A percentile compares a stretch with the other conserved stretches of the same genome.
Evolutionary conservation across 2,329 filamentous ascomycete genomes (phyloP).

Genomic region (Ploettnerulaceae sp.): DNA sequence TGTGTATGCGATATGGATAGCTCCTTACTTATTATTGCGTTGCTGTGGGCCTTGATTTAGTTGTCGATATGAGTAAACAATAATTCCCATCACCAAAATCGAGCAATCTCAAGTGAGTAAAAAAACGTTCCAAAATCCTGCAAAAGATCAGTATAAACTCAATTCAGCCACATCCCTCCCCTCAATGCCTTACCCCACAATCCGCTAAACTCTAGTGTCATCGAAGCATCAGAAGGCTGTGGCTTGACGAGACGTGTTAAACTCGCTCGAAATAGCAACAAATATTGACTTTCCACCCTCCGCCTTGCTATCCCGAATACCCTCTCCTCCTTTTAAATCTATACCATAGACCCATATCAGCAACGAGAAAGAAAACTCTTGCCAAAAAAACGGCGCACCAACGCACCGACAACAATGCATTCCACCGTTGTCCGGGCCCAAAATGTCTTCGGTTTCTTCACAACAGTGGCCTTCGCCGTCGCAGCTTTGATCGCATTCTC

Average conservation of each 20-base stretch:
- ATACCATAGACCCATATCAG: not conserved
- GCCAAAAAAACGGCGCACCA: too few species aligned
- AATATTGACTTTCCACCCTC: not conserved
- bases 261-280: slow-evolving; percentile 2
- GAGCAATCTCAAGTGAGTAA: too few species aligned
- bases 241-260: slow-evolving; percentile 23
- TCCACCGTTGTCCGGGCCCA: slow-evolving; percentile 80
- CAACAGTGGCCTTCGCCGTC: slow-evolving; percentile 80
- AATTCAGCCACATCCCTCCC: slow-evolving; percentile 1
- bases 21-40: not conserved
- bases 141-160: not conserved
- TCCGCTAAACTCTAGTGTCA: slow-evolving; percentile 2
- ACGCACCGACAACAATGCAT: slow-evolving; percentile 60
- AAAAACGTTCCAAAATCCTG: too few species aligned
- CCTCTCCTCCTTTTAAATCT: not conserved
- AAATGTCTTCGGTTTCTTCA: slow-evolving; percentile 97
- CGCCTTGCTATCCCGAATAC: too few species aligned
- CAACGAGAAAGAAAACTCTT: not conserved
- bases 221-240: slow-evolving; percentile 9
- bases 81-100: too few species aligned
- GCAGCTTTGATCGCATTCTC: slow-evolving; percentile 76
- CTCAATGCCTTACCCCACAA: slow-evolving; percentile 14
- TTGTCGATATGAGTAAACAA: not conserved
- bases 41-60: not conserved
- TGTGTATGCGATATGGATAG: too few species aligned